Evolutionary conservation across 2,329 filamentous ascomycete genomes (phyloP).

Genomic region (Ophiostoma quercus): DNA sequence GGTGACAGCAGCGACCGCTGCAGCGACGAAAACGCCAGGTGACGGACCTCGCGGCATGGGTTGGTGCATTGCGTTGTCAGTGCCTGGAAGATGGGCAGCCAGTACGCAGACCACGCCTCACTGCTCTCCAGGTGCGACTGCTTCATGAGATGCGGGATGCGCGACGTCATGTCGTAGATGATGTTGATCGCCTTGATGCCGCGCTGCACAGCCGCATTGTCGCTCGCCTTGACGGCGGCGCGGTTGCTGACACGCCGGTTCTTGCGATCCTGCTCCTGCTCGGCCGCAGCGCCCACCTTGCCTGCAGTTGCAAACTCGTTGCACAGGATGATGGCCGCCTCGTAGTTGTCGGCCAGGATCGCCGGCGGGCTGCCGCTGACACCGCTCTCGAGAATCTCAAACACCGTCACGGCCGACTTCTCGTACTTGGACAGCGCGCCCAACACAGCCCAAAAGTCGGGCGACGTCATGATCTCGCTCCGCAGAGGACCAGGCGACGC

Average conservation of each 20-base stretch:
- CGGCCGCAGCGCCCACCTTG: slow-evolving; percentile 62
- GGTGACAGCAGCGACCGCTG: slow-evolving; percentile 82
- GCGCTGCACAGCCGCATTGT: slow-evolving; percentile 67
- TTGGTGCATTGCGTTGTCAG: slow-evolving; percentile 89
- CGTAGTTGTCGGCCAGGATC: slow-evolving; percentile 93
- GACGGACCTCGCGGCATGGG: slow-evolving; percentile 85
- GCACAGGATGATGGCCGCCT: slow-evolving; percentile 74
- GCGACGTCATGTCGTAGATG: slow-evolving; percentile 73
- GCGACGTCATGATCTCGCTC: slow-evolving; percentile 91
- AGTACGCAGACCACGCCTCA: slow-evolving; percentile 93
- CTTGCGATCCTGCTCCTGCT: slow-evolving; percentile 60
- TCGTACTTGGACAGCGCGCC: slow-evolving; percentile 64
- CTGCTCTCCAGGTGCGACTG: slow-evolving; percentile 86
- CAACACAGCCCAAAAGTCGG: slow-evolving; percentile 93
- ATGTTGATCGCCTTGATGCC: slow-evolving; percentile 76
- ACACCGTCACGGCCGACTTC: slow-evolving; percentile 71
- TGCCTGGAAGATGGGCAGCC: slow-evolving; percentile 89
- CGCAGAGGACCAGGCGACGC: slow-evolving; percentile 70
- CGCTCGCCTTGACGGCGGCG: slow-evolving; percentile 54
- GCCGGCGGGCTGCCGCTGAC: slow-evolving; percentile 69
- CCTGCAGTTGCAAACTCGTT: slow-evolving; percentile 87
- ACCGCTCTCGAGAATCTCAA: slow-evolving; percentile 77
- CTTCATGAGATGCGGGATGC: slow-evolving; percentile 81
- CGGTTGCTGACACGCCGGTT: slow-evolving; percentile 34
- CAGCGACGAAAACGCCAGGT: slow-evolving; percentile 78